Conservation (phyloP, 371 early-diverging fungal species). For the Nosema granulosis region DNA sequence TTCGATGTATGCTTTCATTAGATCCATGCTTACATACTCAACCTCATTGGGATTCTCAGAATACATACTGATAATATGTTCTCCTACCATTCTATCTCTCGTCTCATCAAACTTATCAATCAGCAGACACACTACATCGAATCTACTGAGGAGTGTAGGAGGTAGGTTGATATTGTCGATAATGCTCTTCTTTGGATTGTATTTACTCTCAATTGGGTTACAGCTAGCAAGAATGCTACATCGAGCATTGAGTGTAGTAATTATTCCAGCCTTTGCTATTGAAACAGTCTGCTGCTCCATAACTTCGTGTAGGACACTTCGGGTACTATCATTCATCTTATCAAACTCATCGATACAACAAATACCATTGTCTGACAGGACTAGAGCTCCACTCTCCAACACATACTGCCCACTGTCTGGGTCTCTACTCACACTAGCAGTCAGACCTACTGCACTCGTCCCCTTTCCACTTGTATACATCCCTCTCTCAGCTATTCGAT, state of each 20-base stretch:
- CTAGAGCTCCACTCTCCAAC: conserved; percentile 69
- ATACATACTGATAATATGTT: conserved; percentile 63
- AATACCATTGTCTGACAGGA: conserved; percentile 66
- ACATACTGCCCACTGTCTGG: conserved; percentile 90
- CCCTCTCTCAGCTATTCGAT: conserved; percentile 88
- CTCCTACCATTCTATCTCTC: conserved; percentile 62
- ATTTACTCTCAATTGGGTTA: conserved; percentile 67
- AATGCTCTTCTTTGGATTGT: conserved; percentile 66
- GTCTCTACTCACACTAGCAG: conserved; percentile 93
- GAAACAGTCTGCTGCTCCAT: conserved; percentile 68
- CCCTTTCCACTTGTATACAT: conserved; percentile 98
- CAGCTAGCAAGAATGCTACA: conserved; percentile 67
- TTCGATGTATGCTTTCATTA: conserved; percentile 66
- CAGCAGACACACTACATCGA: conserved; percentile 67
- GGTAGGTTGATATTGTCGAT: conserved; percentile 68
- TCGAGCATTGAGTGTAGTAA: conserved; percentile 67
- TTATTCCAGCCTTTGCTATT: conserved; percentile 68
- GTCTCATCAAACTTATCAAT: conserved; percentile 65
- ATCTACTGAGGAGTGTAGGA: conserved; percentile 66
- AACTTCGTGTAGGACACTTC: conserved; percentile 67
- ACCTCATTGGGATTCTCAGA: conserved; percentile 26
- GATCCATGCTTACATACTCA: conserved; percentile 25
- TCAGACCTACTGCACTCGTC: conserved; percentile 93
- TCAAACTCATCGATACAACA: conserved; percentile 68
- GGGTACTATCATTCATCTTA: conserved; percentile 69